phyloP scores from a whole-genome alignment of 1,284 basidiomycete species.

The Cryptococcus sp. region DNA sequence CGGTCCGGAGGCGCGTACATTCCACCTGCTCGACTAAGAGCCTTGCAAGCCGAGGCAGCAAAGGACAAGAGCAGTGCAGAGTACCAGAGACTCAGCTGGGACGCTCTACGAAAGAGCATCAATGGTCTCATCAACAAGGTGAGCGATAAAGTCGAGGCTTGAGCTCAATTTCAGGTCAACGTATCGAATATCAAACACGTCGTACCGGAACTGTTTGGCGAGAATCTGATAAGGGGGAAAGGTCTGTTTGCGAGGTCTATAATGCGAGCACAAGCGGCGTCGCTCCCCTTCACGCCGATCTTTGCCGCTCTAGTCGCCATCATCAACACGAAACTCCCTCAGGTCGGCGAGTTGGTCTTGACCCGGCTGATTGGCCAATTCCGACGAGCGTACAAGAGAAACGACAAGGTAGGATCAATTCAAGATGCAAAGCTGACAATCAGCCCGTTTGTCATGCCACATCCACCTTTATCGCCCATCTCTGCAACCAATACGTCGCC shows the following conservation, averaged over 20 bases:
- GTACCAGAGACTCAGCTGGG: constrained; percentile 95
- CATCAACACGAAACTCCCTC: constrained; percentile 95
- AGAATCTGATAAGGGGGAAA: constrained; percentile 84
- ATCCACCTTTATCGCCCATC: constrained; percentile 91
- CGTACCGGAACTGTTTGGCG: constrained; percentile 85
- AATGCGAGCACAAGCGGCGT: constrained; percentile 96
- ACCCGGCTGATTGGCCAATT: constrained; percentile 91
- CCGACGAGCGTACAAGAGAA: constrained; percentile 87
- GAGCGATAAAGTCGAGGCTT: constrained; percentile 8
- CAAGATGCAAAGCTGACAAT: constrained; percentile 5
- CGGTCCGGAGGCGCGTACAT: constrained; percentile 94
- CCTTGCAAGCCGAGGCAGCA: constrained; percentile 77
- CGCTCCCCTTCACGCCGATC: constrained; percentile 94
- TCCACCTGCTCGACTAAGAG: constrained; percentile 85
- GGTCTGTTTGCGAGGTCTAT: constrained; percentile 87
- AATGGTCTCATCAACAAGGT: constrained; percentile 98
- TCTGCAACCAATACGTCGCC: constrained; percentile 92
- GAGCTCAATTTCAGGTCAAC: constrained; percentile 56
- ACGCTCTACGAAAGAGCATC: constrained; percentile 93
- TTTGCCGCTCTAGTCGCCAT: constrained; percentile 92
- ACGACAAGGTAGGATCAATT: constrained; percentile 72
- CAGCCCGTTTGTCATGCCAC: constrained; percentile 89
- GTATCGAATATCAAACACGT: constrained; percentile 94
- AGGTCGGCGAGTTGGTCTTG: constrained; percentile 88
- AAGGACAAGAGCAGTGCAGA: constrained; percentile 84